Percentiles rank a stretch among this genome's conserved stretches.
phyloP scores from a whole-genome alignment of 2,329 filamentous ascomycete genomes.

The Microcyclospora tardicrescens region DNA sequence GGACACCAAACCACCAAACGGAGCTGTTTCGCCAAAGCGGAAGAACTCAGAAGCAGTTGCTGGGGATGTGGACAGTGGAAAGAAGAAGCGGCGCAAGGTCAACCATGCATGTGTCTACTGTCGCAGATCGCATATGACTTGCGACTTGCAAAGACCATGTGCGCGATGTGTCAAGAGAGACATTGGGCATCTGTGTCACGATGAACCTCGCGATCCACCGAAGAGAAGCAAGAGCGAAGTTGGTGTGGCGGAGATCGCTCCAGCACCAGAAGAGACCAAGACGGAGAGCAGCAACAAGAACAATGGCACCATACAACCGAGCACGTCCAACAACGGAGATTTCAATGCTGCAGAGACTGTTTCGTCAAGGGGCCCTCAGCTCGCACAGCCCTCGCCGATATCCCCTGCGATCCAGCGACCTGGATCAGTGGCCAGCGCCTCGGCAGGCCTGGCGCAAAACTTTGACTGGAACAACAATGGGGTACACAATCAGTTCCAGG shows the following conservation, averaged over 20 bases:
- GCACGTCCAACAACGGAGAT: background rate
- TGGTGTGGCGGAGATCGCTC: slow-evolving; percentile 23
- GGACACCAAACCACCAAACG: background rate
- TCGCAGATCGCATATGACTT: slow-evolving; percentile 42
- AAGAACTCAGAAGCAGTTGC: slow-evolving; percentile 10
- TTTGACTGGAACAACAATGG: slow-evolving; percentile 61
- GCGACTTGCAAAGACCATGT: slow-evolving; percentile 70
- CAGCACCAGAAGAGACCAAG: slow-evolving; percentile 10
- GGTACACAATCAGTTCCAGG: slow-evolving; percentile 72
- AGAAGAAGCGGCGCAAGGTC: slow-evolving; percentile 41
- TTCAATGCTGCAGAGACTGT: slow-evolving; percentile 5
- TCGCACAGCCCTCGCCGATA: slow-evolving; percentile 59
- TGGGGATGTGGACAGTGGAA: slow-evolving; percentile 11
- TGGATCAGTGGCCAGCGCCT: background rate
- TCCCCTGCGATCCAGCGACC: slow-evolving; percentile 49
- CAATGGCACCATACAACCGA: background rate
- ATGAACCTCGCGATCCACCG: slow-evolving; percentile 79
- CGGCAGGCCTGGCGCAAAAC: slow-evolving; percentile 20
- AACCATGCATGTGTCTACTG: slow-evolving; percentile 44
- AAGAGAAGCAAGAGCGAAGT: slow-evolving; percentile 60
- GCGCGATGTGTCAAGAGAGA: slow-evolving; percentile 96
- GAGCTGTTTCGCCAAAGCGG: slow-evolving; percentile 7
- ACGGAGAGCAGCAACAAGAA: background rate
- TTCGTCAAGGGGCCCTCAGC: slow-evolving; percentile 35
- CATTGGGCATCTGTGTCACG: slow-evolving; percentile 95